These are phyloP conservation scores for Gossypium gossypioides DNA, from an alignment of 441 rosid species.

Conservation along the genomic window DNA sequence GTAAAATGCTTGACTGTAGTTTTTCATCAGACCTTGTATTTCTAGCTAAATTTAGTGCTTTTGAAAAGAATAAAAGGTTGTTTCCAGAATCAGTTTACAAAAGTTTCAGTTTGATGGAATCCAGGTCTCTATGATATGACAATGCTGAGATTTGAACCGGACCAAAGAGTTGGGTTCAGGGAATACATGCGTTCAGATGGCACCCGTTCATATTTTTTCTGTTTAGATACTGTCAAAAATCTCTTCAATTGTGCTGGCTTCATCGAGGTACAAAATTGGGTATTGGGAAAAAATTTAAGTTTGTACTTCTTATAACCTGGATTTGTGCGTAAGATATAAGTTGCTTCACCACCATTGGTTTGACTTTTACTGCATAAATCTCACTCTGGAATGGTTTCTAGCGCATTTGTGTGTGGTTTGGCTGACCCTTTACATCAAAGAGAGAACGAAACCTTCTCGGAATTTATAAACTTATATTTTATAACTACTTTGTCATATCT, in stretches of 20 bases:
- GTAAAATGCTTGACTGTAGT: background rate
- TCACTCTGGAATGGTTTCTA: background rate
- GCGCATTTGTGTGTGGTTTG: background rate
- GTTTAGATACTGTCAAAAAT: slow-evolving; percentile 47
- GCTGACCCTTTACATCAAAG: background rate
- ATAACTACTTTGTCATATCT: background rate
- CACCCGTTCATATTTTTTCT: slow-evolving; percentile 83
- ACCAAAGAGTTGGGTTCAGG: slow-evolving; percentile 62
- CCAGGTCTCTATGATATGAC: slow-evolving; percentile 89
- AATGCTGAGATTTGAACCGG: slow-evolving; percentile 71
- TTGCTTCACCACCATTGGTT: background rate
- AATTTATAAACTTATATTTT: background rate
- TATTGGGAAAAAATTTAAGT: background rate
- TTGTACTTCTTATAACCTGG: background rate
- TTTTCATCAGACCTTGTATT: background rate
- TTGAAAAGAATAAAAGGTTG: background rate
- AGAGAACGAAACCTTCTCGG: background rate
- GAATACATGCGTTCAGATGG: slow-evolving; percentile 75
- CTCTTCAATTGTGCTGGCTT: slow-evolving; percentile 62
- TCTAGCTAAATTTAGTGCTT: background rate
- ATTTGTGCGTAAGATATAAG: background rate
- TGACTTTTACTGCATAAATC: slow-evolving; percentile 2
- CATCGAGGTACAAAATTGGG: slow-evolving; percentile 38
- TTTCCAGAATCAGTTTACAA: slow-evolving; percentile 8
- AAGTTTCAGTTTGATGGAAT: slow-evolving; percentile 17